Percentiles rank a stretch among this genome's conserved stretches.
These are phyloP conservation scores for Aureobasidium leucospermi DNA, from an alignment of 2,329 filamentous ascomycete species.

Conservation along the genomic window DNA sequence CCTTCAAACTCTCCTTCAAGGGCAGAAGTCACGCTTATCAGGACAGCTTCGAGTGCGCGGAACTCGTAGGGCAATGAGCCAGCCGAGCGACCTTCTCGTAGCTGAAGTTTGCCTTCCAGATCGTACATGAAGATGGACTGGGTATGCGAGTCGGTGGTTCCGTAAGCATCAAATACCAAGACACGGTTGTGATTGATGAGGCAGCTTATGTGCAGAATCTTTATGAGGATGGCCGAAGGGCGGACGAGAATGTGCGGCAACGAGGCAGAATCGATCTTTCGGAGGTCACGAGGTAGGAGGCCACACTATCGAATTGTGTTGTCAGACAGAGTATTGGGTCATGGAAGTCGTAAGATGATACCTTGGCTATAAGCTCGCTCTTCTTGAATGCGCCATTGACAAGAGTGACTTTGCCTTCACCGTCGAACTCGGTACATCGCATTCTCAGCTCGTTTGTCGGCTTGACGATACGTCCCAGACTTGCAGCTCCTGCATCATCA, in stretches of 20 bases:
- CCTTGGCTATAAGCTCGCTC: conserved; percentile 91
- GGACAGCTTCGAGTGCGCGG: conserved; percentile 85
- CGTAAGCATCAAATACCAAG: conserved; percentile 92
- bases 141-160: conserved; percentile 86
- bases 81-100: conserved; percentile 53
- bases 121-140: conserved; percentile 98
- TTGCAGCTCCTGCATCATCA: conserved; percentile 49
- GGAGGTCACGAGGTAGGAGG: conserved; percentile 83
- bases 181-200: conserved; percentile 93
- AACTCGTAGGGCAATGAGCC: conserved; percentile 81
- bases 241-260: conserved; percentile 93
- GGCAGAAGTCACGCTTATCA: conserved; percentile 87
- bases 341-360: conserved; percentile 31
- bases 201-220: conserved; percentile 90
- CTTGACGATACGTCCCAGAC: conserved; percentile 59
- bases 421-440: conserved; percentile 91
- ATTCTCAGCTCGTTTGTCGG: conserved; percentile 77
- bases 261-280: conserved; percentile 95
- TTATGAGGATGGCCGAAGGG: conserved; percentile 86
- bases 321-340: neutral
- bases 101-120: conserved; percentile 81
- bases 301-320: conserved; percentile 57
- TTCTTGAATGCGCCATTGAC: conserved; percentile 97
- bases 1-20: conserved; percentile 92
- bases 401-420: conserved; percentile 82